Evolutionary conservation across 1,284 basidiomycete species (phyloP).

Genomic region (Ceratobasidium sp.): DNA sequence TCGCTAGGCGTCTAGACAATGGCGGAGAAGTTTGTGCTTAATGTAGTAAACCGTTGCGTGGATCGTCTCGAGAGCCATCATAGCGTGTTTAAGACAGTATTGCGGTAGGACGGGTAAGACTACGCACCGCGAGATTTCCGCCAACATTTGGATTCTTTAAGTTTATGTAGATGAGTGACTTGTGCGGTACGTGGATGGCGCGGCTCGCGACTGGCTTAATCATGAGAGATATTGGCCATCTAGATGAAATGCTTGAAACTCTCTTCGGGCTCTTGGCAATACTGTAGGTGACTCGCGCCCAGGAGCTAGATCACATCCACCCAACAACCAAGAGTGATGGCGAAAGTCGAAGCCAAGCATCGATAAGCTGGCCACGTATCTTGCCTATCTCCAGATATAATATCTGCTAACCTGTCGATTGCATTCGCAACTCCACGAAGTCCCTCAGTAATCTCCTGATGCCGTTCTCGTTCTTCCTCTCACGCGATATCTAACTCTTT

Average conservation of each 20-base stretch:
- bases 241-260: background rate
- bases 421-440: too few relatives aligned
- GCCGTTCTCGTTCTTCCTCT: too few relatives aligned
- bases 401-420: too few relatives aligned
- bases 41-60: background rate
- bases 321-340: too few relatives aligned
- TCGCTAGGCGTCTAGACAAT: background rate
- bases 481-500: too few relatives aligned
- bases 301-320: too few relatives aligned
- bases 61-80: background rate
- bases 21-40: background rate
- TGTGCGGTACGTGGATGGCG: background rate
- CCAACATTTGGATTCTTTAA: background rate
- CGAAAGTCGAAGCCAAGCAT: background rate
- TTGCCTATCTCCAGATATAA: too few relatives aligned
- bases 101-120: background rate
- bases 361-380: background rate
- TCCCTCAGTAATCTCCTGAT: too few relatives aligned
- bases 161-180: slow-evolving; percentile 14
- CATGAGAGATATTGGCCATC: slow-evolving; percentile 8
- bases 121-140: background rate
- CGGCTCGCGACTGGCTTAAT: background rate
- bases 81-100: slow-evolving; percentile 15
- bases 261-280: too few relatives aligned
- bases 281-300: too few relatives aligned